Evolutionary conservation across 768 basidiomycete genomes (phyloP).

Genomic region (Clitopilus hobsonii): DNA sequence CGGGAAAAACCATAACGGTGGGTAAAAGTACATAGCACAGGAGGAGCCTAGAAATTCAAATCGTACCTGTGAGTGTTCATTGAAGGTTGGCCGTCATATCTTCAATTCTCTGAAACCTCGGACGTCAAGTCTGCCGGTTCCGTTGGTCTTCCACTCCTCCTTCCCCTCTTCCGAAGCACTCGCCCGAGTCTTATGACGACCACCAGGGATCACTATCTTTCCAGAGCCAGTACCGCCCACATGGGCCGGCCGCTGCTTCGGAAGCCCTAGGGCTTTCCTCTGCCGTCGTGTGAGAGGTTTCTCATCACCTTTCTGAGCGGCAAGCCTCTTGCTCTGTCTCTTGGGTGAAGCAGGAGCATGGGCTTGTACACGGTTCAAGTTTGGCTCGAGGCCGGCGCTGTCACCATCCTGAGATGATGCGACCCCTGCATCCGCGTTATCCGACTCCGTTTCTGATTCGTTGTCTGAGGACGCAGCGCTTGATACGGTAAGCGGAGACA

Average conservation of each 20-base stretch:
- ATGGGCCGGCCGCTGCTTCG: conserved; percentile 41
- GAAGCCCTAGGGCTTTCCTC: conserved; percentile 64
- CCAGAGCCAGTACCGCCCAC: conserved; percentile 43
- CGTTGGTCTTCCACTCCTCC: conserved; percentile 59
- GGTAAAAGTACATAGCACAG: neutral
- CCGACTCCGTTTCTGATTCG: conserved; percentile 12
- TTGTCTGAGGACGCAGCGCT: conserved; percentile 19
- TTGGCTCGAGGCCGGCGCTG: neutral
- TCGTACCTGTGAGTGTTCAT: neutral
- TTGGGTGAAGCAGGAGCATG: neutral
- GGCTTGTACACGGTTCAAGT: neutral
- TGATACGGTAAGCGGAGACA: conserved; percentile 13
- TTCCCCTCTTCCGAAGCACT: conserved; percentile 23
- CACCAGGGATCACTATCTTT: conserved; percentile 67
- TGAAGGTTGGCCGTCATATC: conserved; percentile 32
- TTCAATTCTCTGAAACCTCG: conserved; percentile 74
- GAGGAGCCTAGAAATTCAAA: neutral
- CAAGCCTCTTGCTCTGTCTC: neutral
- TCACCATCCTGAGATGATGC: neutral
- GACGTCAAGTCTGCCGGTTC: conserved; percentile 69
- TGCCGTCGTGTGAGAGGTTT: conserved; percentile 60
- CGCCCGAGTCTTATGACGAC: conserved; percentile 31
- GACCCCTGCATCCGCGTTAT: conserved; percentile 6
- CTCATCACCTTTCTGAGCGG: conserved; percentile 11
- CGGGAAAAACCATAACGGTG: neutral